Evolutionary conservation across 2,329 filamentous ascomycete genomes (phyloP).

Genomic region (Exophiala xenobiotica): DNA sequence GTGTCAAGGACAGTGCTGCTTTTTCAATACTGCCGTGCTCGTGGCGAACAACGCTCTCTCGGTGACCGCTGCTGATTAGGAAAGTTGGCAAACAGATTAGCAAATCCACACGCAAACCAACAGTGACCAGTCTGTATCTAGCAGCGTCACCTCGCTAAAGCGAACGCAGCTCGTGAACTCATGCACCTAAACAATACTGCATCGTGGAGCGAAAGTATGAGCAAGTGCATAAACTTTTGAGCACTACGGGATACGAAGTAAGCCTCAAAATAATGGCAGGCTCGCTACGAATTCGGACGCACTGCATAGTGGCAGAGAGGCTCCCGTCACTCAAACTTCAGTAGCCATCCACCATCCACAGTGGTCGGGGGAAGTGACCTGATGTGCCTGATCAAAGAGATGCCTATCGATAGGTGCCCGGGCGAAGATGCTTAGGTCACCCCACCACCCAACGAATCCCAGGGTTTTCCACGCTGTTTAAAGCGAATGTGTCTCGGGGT

Average conservation of each 20-base stretch:
- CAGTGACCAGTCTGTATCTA: neutral
- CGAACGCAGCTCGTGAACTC: neutral
- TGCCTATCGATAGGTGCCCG: conserved; percentile 9
- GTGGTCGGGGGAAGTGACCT: neutral
- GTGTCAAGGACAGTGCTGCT: conserved; percentile 6
- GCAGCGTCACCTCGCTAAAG: neutral
- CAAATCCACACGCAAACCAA: neutral
- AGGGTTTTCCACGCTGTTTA: neutral
- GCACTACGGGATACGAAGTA: neutral
- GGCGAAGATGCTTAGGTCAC: neutral
- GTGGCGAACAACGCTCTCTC: neutral
- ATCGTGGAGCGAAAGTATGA: neutral
- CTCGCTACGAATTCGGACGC: too few relatives aligned
- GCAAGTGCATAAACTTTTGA: neutral
- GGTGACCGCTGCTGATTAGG: neutral
- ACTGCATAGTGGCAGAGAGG: too few relatives aligned
- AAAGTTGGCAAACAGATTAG: neutral
- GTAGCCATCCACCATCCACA: neutral
- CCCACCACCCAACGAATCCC: neutral
- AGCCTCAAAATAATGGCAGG: too few relatives aligned
- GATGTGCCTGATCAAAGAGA: neutral
- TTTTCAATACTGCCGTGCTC: conserved; percentile 1
- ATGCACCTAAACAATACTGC: neutral
- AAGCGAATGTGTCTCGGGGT: neutral
- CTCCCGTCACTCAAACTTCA: too few relatives aligned